Evolutionary conservation across 148 eudicot genomes (phyloP), one percentile per base, ranked within the genome.

Genomic region (Diospyros kaki): DNA sequence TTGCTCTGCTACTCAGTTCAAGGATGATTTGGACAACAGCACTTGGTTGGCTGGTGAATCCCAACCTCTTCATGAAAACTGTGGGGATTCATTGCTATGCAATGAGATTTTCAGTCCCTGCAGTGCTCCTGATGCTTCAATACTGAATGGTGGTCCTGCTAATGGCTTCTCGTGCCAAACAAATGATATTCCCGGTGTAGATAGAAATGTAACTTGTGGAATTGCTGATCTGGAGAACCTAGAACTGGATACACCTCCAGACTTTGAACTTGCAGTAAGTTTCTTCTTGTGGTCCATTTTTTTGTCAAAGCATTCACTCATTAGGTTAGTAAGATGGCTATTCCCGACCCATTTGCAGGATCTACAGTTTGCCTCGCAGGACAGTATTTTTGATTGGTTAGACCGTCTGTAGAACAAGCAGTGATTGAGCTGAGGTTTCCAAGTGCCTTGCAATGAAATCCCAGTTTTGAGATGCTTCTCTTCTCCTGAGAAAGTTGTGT

Each of bases 171-270:
- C 50, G 69, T 58, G 71, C 74, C 69, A 76, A 73, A 76, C 81
- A 4, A 78, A 75, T 71, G 73, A 84, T 72, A 59, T 78, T 50
- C 73, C 71, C 13, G 85, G 68, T 48, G 78, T 66, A 45, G 63
- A 58, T 52, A 76, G 76, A 40, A 68, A 59, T 52, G 83, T 75
- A 45, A 51, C 44, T 56, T 76, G 44, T 76, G 85, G 77, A 61
- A 55, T 83, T 56, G 61, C 75, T 40, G 86, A 83, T 66, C 86
- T 88, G 53, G 92, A 87, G 55, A 88, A 86, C 84, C 76, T 94
- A 64, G 85, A 83, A n/a, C 78, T 94, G 4, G 95, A 87, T 67
- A 76, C 89, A 59, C 87, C 91, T 48, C 89, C 88, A 42, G 93
- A 88, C 72, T 80, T 87, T 79, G 80, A 84, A 59, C 90, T 94